Evolutionary conservation across 2,329 filamentous ascomycete genomes (phyloP).

Genomic region (Trichophyton verrucosum): DNA sequence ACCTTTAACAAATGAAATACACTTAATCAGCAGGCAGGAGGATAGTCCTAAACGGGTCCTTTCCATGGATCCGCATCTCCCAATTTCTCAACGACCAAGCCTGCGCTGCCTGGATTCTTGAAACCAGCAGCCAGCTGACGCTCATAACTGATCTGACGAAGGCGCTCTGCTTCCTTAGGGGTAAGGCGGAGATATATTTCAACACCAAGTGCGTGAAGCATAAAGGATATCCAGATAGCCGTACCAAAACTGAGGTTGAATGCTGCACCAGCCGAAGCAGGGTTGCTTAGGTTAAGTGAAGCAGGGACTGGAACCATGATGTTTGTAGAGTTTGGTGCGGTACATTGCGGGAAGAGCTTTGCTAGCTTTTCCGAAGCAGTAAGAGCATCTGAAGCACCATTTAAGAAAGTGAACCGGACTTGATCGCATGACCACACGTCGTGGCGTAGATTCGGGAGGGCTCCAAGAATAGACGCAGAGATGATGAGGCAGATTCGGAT

Average conservation of each 20-base stretch:
- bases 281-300: slow-evolving; percentile 19
- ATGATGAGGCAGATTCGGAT: slow-evolving; percentile 29
- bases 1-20: background rate
- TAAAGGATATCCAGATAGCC: slow-evolving; percentile 41
- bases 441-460: slow-evolving; percentile 23
- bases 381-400: background rate
- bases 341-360: slow-evolving; percentile 21
- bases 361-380: background rate
- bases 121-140: slow-evolving; percentile 44
- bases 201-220: slow-evolving; percentile 39
- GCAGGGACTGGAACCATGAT: slow-evolving; percentile 12
- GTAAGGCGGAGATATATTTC: slow-evolving; percentile 43
- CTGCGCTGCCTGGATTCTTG: slow-evolving; percentile 38
- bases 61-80: slow-evolving; percentile 24
- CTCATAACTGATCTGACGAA: slow-evolving; percentile 46
- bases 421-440: slow-evolving; percentile 36
- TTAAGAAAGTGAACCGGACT: slow-evolving; percentile 33
- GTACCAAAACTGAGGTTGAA: slow-evolving; percentile 41
- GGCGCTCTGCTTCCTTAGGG: slow-evolving; percentile 40
- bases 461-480: slow-evolving; percentile 29
- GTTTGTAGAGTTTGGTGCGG: slow-evolving; percentile 17
- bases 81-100: slow-evolving; percentile 33
- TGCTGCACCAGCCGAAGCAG: slow-evolving; percentile 24
- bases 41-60: background rate
- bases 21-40: background rate